Conservation (phyloP, 148 eudicot genomes). For the Rhododendron mucronatum region DNA sequence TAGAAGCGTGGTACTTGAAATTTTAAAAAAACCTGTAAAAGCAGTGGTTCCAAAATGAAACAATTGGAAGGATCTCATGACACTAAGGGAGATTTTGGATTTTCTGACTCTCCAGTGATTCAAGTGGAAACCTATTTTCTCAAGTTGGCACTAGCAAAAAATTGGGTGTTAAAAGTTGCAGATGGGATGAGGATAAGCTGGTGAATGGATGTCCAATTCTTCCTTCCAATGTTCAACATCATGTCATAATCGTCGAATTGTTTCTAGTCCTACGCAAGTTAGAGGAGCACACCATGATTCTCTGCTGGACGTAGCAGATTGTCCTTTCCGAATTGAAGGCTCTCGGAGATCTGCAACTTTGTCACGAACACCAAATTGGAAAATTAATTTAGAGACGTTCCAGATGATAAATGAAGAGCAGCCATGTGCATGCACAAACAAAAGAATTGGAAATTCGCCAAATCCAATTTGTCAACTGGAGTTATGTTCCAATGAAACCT, state of each 20-base stretch:
- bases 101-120: neutral
- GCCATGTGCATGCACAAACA: conserved; percentile 17
- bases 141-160: neutral
- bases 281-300: neutral
- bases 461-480: neutral
- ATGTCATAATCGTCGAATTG: neutral
- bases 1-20: too few species aligned
- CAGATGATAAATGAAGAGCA: neutral
- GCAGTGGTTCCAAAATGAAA: too few species aligned
- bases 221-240: too few species aligned
- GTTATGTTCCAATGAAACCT: neutral
- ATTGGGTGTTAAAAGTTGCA: neutral
- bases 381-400: neutral
- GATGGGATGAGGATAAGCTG: conserved; percentile 8
- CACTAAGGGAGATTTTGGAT: neutral
- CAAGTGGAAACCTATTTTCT: conserved; percentile 7
- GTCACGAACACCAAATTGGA: neutral
- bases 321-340: neutral
- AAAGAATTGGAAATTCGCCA: neutral
- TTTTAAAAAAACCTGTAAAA: too few species aligned
- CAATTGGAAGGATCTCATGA: too few species aligned
- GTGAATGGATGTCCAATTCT: neutral
- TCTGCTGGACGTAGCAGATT: neutral
- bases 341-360: neutral
- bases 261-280: neutral